Evolutionary conservation across 1,139 yeast species (phyloP).

Genomic region (Geotrichum klebahnii): DNA sequence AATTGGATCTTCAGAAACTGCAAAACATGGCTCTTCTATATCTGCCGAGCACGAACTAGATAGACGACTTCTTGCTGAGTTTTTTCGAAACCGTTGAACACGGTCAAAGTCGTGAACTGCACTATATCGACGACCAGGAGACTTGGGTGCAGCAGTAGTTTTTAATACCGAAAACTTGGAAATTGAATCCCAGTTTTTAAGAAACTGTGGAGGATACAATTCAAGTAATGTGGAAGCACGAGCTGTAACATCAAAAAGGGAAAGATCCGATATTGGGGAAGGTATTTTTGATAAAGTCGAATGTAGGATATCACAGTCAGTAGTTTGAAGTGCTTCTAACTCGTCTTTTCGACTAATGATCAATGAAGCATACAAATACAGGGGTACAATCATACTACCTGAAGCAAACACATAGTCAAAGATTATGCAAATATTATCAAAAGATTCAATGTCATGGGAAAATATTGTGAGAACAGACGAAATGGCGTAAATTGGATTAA

Average conservation of each 20-base stretch:
- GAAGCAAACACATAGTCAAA: slow-evolving; percentile 62
- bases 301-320: slow-evolving; percentile 35
- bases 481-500: slow-evolving; percentile 60
- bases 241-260: slow-evolving; percentile 24
- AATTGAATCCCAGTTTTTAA: slow-evolving; percentile 28
- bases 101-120: slow-evolving; percentile 14
- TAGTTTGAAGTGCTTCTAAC: slow-evolving; percentile 37
- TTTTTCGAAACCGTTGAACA: neutral
- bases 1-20: too few species aligned
- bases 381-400: slow-evolving; percentile 42
- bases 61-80: slow-evolving; percentile 13
- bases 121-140: slow-evolving; percentile 22
- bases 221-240: slow-evolving; percentile 25
- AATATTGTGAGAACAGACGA: slow-evolving; percentile 75
- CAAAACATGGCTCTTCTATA: neutral
- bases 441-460: slow-evolving; percentile 62
- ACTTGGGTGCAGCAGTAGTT: slow-evolving; percentile 23
- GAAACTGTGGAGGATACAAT: slow-evolving; percentile 27
- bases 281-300: slow-evolving; percentile 32
- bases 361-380: slow-evolving; percentile 58
- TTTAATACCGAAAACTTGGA: slow-evolving; percentile 35
- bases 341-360: slow-evolving; percentile 44
- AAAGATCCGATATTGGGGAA: slow-evolving; percentile 25
- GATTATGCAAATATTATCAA: slow-evolving; percentile 50
- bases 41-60: slow-evolving; percentile 11